Evolutionary conservation across 306 rosid species (phyloP).

Genomic region (Arachis stenosperma): DNA sequence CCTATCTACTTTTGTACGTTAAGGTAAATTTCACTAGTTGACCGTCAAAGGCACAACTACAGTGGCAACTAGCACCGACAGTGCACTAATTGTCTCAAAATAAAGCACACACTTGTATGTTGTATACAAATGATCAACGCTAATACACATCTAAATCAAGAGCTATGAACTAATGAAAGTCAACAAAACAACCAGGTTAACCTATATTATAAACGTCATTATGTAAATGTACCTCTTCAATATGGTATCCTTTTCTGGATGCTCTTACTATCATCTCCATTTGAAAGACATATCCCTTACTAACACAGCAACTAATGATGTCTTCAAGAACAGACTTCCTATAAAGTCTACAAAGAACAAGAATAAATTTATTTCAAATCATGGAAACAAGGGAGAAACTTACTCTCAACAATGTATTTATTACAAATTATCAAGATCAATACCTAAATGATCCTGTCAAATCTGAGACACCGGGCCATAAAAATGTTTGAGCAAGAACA

Average conservation of each 20-base stretch:
- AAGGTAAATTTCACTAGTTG: conserved; percentile 22
- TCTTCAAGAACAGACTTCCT: conserved; percentile 88
- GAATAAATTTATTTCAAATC: conserved; percentile 36
- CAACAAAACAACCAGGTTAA: conserved; percentile 31
- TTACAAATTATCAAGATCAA: conserved; percentile 28
- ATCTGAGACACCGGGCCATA: conserved; percentile 98
- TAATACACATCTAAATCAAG: conserved; percentile 1
- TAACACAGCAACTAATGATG: conserved; percentile 85
- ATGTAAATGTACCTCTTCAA: conserved; percentile 74
- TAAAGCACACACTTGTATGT: conserved; percentile 19
- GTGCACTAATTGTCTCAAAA: background rate
- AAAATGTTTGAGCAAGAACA: conserved; percentile 94
- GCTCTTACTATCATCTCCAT: conserved; percentile 99
- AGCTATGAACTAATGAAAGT: conserved; percentile 1
- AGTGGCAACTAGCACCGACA: conserved; percentile 5
- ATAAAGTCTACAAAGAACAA: conserved; percentile 69
- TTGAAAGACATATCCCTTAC: conserved; percentile 97
- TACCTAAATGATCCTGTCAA: conserved; percentile 97
- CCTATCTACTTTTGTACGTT: background rate
- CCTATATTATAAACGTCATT: conserved; percentile 26
- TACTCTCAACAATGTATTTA: conserved; percentile 28
- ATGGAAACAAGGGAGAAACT: conserved; percentile 32
- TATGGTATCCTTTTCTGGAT: conserved; percentile 86
- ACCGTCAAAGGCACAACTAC: conserved; percentile 22
- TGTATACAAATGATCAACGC: background rate